Conservation (phyloP, 495 filamentous ascomycete species). For the Amphirosellinia nigrospora region DNA sequence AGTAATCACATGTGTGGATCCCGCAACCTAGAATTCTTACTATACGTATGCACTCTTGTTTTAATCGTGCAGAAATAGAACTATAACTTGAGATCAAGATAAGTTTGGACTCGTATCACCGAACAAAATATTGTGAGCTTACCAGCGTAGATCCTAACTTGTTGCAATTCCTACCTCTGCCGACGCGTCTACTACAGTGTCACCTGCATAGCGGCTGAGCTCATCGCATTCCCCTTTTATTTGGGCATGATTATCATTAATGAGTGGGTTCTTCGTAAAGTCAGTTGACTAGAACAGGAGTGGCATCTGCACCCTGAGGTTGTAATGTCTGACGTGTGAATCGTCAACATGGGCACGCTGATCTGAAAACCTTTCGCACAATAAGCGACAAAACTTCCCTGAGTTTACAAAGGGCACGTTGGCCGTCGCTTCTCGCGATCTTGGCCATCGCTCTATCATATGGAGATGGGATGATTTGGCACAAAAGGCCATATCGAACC, state of each 20-base stretch:
- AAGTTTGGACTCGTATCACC: neutral
- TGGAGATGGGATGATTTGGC: neutral
- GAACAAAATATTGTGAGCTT: neutral
- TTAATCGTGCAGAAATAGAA: neutral
- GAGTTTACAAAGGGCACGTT: neutral
- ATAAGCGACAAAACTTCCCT: neutral
- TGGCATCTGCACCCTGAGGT: neutral
- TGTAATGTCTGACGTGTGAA: neutral
- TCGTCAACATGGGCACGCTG: neutral
- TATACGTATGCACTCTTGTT: neutral
- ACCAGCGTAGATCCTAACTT: neutral
- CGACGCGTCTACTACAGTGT: neutral
- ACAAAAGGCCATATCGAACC: neutral
- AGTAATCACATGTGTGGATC: neutral
- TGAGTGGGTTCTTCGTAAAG: neutral
- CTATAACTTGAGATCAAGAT: neutral
- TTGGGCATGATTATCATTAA: neutral
- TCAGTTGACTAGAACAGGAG: neutral
- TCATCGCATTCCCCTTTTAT: neutral
- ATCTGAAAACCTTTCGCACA: neutral
- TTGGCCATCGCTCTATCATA: neutral
- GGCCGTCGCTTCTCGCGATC: neutral
- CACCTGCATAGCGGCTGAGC: neutral
- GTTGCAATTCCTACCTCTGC: neutral
- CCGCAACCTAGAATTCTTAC: neutral